These are phyloP conservation scores for Lactifluus subvellereus DNA, from an alignment of 768 basidiomycete genomes.

Conservation along the genomic window DNA sequence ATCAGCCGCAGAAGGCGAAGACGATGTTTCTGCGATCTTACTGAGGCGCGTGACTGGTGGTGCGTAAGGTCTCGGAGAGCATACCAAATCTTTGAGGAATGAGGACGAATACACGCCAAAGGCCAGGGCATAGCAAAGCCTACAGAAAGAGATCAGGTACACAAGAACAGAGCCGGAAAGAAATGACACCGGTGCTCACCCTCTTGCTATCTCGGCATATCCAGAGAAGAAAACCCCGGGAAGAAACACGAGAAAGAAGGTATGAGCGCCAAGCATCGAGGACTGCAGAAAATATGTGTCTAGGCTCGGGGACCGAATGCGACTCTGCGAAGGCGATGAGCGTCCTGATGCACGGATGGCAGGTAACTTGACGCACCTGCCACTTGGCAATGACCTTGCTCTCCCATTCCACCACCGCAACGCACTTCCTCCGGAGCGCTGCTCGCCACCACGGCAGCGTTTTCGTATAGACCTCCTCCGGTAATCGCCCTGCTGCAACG, in stretches of 20 bases:
- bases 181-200: slow-evolving; percentile 41
- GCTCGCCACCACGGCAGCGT: slow-evolving; percentile 64
- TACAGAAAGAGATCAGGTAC: slow-evolving; percentile 29
- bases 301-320: slow-evolving; percentile 57
- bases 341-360: neutral
- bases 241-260: slow-evolving; percentile 88
- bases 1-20: neutral
- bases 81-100: slow-evolving; percentile 83
- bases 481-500: slow-evolving; percentile 28
- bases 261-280: slow-evolving; percentile 76
- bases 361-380: slow-evolving; percentile 45
- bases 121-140: slow-evolving; percentile 63
- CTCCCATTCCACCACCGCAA: slow-evolving; percentile 52
- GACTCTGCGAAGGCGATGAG: slow-evolving; percentile 32
- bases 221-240: slow-evolving; percentile 91
- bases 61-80: slow-evolving; percentile 83
- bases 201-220: slow-evolving; percentile 58
- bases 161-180: neutral
- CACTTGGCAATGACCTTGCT: slow-evolving; percentile 54
- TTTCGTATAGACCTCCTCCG: slow-evolving; percentile 55
- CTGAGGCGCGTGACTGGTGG: slow-evolving; percentile 90
- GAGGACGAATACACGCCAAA: slow-evolving; percentile 85
- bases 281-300: slow-evolving; percentile 83
- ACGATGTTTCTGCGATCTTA: slow-evolving; percentile 35
- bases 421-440: slow-evolving; percentile 47